A percentile compares a stretch with the other conserved stretches of the same genome.
Conservation (phyloP, 75 land plant genomes). For the Pinus albicaulis region DNA sequence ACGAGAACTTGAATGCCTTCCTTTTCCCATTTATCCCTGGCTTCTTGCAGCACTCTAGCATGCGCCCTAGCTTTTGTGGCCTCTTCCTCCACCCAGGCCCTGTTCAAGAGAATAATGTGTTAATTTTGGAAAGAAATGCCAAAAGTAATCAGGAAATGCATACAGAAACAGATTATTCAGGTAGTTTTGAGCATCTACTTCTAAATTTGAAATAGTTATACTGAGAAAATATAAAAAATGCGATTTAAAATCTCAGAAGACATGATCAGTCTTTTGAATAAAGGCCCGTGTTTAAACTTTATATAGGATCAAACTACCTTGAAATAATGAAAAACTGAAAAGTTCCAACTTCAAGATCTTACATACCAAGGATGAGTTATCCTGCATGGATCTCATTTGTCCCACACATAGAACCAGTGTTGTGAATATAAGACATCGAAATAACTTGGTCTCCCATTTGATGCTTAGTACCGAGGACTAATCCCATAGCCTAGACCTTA, state of each 20-base stretch:
- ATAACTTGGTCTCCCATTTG: too few relatives aligned
- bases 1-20: slow-evolving; percentile 73
- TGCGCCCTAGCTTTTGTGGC: slow-evolving; percentile 79
- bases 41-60: slow-evolving; percentile 78
- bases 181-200: background rate
- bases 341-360: too few relatives aligned
- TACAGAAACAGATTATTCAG: background rate
- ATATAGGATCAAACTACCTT: background rate
- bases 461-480: too few relatives aligned
- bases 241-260: background rate
- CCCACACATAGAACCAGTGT: background rate
- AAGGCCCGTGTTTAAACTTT: background rate
- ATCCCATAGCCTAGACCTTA: too few relatives aligned
- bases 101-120: too few relatives aligned
- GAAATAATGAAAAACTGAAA: background rate
- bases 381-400: background rate
- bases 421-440: too few relatives aligned
- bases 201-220: background rate
- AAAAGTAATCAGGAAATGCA: background rate
- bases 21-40: slow-evolving; percentile 83
- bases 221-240: background rate
- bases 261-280: background rate
- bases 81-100: slow-evolving; percentile 97
- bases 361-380: background rate
- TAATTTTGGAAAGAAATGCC: background rate